Conservation (phyloP, 2,329 filamentous ascomycete species). For the Ophiostoma tasmaniense region DNA sequence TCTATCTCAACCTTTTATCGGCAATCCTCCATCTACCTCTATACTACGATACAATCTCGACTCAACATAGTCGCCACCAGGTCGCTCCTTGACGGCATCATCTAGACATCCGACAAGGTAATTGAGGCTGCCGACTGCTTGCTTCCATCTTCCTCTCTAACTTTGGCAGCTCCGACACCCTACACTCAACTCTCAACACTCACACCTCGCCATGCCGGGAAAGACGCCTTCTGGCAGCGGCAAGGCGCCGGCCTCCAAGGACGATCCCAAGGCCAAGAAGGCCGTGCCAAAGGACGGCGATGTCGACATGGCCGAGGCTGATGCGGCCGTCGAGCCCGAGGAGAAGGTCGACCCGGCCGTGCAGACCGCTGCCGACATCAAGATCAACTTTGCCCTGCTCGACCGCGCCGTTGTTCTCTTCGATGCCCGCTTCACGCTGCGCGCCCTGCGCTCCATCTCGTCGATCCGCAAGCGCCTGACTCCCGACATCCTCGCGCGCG, state of each 20-base stretch:
- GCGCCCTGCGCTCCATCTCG: conserved; percentile 90
- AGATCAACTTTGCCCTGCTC: conserved; percentile 83
- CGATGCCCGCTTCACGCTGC: conserved; percentile 88
- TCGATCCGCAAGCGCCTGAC: conserved; percentile 87
- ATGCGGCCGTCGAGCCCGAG: conserved; percentile 35
- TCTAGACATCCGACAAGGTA: neutral
- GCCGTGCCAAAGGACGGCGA: conserved; percentile 64
- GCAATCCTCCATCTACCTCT: neutral
- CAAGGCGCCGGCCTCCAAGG: conserved; percentile 53
- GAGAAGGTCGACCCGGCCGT: conserved; percentile 50
- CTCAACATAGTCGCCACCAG: neutral
- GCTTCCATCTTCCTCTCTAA: neutral
- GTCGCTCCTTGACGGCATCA: neutral
- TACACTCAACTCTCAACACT: conserved; percentile 6
- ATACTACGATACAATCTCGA: neutral
- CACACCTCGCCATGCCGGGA: conserved; percentile 51
- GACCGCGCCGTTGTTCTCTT: conserved; percentile 89
- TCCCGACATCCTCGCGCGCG: conserved; percentile 69
- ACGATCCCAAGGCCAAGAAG: conserved; percentile 53
- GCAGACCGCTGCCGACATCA: conserved; percentile 72
- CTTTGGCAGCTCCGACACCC: neutral
- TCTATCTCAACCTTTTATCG: neutral
- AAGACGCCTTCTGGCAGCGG: conserved; percentile 66
- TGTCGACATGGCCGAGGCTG: conserved; percentile 58
- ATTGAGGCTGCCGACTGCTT: neutral